A percentile compares a stretch with the other conserved stretches of the same genome.
These are phyloP conservation scores for Straminergon stramineum DNA, from an alignment of 225 moss, liverwort and hornwort genomes.

Conservation along the genomic window DNA sequence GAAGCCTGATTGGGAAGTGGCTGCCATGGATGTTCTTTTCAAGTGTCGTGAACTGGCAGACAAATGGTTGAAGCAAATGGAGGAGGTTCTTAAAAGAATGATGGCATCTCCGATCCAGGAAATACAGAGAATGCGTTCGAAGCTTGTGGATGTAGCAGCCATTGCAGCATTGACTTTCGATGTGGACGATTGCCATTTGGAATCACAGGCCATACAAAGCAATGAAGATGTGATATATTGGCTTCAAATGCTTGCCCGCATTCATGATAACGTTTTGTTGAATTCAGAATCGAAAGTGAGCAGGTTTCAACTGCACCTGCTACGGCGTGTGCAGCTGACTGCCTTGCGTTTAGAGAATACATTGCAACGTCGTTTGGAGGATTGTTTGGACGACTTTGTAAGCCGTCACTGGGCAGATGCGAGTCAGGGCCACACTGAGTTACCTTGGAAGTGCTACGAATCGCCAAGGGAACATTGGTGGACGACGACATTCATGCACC, in stretches of 20 bases:
- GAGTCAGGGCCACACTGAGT: background rate
- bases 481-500: background rate
- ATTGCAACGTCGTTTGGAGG: background rate
- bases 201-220: background rate
- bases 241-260: constrained; percentile 4
- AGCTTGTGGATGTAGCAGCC: constrained; percentile 22
- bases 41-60: constrained; percentile 6
- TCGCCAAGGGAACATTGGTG: background rate
- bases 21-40: background rate
- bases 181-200: background rate
- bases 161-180: constrained; percentile 35
- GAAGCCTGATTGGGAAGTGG: background rate
- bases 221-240: constrained; percentile 5
- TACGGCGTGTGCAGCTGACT: constrained; percentile 5
- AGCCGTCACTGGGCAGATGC: constrained; percentile 2
- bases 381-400: constrained; percentile 3
- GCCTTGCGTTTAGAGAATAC: background rate
- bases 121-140: constrained; percentile 3
- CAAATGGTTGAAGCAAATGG: constrained; percentile 2
- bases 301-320: background rate
- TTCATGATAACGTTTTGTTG: constrained; percentile 5
- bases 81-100: constrained; percentile 13
- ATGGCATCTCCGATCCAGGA: constrained; percentile 13
- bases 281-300: background rate
- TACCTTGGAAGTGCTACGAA: background rate